A percentile compares a stretch with the other conserved stretches of the same genome.
phyloP scores from a whole-genome alignment of 164 flowering plant genomes.

The Magnolia officinalis region DNA sequence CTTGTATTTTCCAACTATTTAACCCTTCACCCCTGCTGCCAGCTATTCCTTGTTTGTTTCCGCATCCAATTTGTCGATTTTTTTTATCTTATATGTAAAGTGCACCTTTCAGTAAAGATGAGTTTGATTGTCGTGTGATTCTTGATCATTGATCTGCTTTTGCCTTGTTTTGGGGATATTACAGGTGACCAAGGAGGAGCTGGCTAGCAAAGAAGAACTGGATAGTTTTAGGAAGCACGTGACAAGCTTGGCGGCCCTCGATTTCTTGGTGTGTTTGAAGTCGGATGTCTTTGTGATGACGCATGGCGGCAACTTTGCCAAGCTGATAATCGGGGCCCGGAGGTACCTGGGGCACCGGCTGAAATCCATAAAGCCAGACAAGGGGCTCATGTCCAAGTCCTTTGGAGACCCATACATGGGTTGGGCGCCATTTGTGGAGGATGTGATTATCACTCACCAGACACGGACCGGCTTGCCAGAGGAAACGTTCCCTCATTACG shows the following conservation, averaged over 20 bases:
- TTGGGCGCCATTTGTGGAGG: conserved; percentile 93
- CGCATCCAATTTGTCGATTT: neutral
- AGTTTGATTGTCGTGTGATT: neutral
- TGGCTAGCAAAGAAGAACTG: conserved; percentile 73
- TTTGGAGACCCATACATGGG: conserved; percentile 99
- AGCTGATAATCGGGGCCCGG: conserved; percentile 86
- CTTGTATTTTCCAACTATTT: no score
- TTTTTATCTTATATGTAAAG: no score
- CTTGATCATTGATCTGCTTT: neutral
- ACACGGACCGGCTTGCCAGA: conserved; percentile 92
- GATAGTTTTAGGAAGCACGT: conserved; percentile 84
- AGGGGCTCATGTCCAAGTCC: conserved; percentile 97
- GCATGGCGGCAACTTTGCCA: conserved; percentile 96
- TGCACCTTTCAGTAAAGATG: neutral
- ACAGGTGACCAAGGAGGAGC: conserved; percentile 94
- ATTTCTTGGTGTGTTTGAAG: conserved; percentile 92
- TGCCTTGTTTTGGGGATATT: neutral
- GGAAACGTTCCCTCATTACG: conserved; percentile 94
- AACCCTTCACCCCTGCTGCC: no score
- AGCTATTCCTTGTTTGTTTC: neutral
- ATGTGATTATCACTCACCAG: conserved; percentile 83
- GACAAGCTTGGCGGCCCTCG: conserved; percentile 95
- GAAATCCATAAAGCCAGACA: conserved; percentile 95
- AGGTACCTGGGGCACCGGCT: conserved; percentile 88
- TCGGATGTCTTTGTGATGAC: conserved; percentile 99